A percentile compares a stretch with the other conserved stretches of the same genome.
Evolutionary conservation across 192 early-diverging fungal genomes (phyloP).

Genomic region (Lobosporangium transversale): DNA sequence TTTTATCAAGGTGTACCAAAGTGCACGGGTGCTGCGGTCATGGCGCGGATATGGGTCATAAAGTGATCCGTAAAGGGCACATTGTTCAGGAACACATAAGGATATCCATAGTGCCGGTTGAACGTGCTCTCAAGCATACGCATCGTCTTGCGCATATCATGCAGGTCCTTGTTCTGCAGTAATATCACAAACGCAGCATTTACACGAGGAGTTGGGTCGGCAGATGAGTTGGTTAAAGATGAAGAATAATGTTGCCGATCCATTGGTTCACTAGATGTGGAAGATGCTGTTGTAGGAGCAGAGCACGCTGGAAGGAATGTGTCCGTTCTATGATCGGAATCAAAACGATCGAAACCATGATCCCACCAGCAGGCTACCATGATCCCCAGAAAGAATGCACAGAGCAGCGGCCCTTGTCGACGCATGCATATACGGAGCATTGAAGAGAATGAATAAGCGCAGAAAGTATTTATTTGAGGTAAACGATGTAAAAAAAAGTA

Average conservation of each 20-base stretch:
- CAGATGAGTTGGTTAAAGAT: background rate
- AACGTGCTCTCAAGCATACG: slow-evolving; percentile 77
- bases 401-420: too few relatives aligned
- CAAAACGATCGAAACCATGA: too few relatives aligned
- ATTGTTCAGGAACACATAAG: slow-evolving; percentile 88
- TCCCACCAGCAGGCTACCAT: background rate
- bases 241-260: background rate
- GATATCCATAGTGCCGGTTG: slow-evolving; percentile 80
- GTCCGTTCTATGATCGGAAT: too few relatives aligned
- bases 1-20: slow-evolving; percentile 25
- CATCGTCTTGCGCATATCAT: slow-evolving; percentile 71
- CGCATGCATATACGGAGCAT: too few relatives aligned
- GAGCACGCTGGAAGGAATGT: background rate
- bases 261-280: too few relatives aligned
- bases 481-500: background rate
- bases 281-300: background rate
- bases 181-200: slow-evolving; percentile 81
- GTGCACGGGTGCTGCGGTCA: slow-evolving; percentile 34
- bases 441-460: too few relatives aligned
- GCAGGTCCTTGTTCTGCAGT: slow-evolving; percentile 74
- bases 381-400: slow-evolving; percentile 35
- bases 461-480: background rate
- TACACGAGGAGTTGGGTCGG: slow-evolving; percentile 31
- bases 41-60: slow-evolving; percentile 57
- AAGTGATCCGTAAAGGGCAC: slow-evolving; percentile 79